Evolutionary conservation across 768 basidiomycete species (phyloP).

Genomic region (Phanerochaete carnosa): DNA sequence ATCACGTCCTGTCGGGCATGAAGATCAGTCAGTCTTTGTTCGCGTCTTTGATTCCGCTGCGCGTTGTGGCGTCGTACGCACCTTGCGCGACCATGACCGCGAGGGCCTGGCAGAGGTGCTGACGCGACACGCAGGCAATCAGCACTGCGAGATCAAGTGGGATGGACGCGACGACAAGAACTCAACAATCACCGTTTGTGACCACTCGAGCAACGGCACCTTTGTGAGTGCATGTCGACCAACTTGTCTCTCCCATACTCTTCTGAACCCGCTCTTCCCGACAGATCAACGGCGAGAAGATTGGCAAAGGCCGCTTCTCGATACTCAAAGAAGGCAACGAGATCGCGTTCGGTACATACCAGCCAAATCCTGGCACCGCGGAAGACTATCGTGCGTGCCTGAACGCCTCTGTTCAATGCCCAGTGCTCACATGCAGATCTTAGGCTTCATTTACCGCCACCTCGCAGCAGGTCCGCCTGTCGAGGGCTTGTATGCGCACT

Average conservation of each 20-base stretch:
- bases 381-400: constrained; percentile 73
- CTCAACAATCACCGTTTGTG: constrained; percentile 46
- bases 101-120: neutral
- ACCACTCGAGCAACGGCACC: constrained; percentile 72
- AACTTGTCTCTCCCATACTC: neutral
- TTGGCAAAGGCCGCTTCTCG: constrained; percentile 52
- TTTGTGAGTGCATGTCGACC: constrained; percentile 44
- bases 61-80: constrained; percentile 1
- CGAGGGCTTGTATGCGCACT: constrained; percentile 58
- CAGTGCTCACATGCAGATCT: neutral
- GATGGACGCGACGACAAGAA: constrained; percentile 44
- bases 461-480: constrained; percentile 46
- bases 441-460: constrained; percentile 74
- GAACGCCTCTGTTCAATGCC: neutral
- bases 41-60: neutral
- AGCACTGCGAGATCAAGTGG: constrained; percentile 58
- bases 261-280: neutral
- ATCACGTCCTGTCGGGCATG: constrained; percentile 62
- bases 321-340: constrained; percentile 80
- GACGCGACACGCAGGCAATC: constrained; percentile 37
- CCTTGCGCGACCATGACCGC: constrained; percentile 5
- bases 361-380: constrained; percentile 39
- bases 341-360: constrained; percentile 73
- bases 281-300: constrained; percentile 65
- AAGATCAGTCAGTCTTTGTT: constrained; percentile 60